A percentile compares a stretch with the other conserved stretches of the same genome.
These are phyloP conservation scores for Phyllosticta citribraziliensis DNA, from an alignment of 2,329 filamentous ascomycete species.

Conservation along the genomic window DNA sequence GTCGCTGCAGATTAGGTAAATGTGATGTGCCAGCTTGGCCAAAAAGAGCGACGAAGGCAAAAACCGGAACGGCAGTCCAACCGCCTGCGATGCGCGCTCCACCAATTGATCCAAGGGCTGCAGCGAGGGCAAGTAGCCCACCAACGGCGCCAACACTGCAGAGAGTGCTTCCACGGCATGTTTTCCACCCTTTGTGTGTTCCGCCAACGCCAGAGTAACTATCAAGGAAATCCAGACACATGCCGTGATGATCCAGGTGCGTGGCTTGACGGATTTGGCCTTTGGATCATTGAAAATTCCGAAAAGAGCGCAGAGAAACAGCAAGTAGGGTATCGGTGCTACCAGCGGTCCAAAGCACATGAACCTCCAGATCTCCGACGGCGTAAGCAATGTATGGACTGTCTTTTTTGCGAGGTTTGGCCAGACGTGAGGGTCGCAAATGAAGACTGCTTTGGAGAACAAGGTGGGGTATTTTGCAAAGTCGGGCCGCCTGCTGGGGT, in stretches of 20 bases:
- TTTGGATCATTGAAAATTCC: background rate
- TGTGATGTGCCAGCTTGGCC: no score
- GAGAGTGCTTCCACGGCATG: background rate
- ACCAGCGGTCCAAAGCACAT: background rate
- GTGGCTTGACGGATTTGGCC: background rate
- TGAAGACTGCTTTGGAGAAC: no score
- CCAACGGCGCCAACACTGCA: background rate
- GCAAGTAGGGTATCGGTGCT: background rate
- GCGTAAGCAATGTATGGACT: background rate
- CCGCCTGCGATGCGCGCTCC: background rate
- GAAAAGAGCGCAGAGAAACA: background rate
- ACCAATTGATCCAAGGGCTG: background rate
- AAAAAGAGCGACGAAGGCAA: background rate
- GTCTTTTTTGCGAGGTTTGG: background rate
- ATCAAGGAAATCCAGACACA: background rate
- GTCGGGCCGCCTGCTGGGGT: no score
- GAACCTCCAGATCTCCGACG: background rate
- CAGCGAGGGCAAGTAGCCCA: background rate
- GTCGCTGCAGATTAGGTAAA: no score
- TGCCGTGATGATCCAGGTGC: background rate
- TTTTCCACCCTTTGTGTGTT: background rate
- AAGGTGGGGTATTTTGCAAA: no score
- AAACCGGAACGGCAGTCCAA: background rate
- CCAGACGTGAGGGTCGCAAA: no score
- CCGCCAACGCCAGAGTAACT: background rate